Conservation (phyloP, 345 rosid species). For the Linum lewisii region DNA sequence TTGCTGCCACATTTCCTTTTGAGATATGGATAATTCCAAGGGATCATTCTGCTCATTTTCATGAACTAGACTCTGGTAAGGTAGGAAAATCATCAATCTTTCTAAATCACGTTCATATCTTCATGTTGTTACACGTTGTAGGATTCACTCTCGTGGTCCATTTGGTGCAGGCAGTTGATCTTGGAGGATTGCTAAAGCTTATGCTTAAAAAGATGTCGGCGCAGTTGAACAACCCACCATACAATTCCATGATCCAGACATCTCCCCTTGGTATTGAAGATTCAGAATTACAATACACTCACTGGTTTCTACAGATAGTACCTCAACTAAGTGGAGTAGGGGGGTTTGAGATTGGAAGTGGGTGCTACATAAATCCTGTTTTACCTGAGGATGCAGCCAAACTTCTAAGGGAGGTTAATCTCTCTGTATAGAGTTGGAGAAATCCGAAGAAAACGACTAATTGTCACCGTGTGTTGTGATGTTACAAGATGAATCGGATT, state of each 20-base stretch:
- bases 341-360: slow-evolving; percentile 74
- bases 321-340: slow-evolving; percentile 62
- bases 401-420: slow-evolving; percentile 48
- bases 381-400: slow-evolving; percentile 81
- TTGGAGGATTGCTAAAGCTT: slow-evolving; percentile 60
- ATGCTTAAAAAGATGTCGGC: slow-evolving; percentile 51
- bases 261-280: slow-evolving; percentile 41
- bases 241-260: slow-evolving; percentile 82
- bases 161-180: slow-evolving; percentile 59
- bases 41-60: slow-evolving; percentile 62
- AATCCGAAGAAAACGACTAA: too few species aligned
- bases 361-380: slow-evolving; percentile 85
- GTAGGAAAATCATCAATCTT: slow-evolving; percentile 18
- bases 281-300: slow-evolving; percentile 36
- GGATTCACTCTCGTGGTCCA: too few species aligned
- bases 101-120: too few species aligned
- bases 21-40: slow-evolving; percentile 83
- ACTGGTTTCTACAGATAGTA: slow-evolving; percentile 74
- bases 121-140: too few species aligned
- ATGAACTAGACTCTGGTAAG: slow-evolving; percentile 47
- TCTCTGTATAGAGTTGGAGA: not conserved
- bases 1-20: slow-evolving; percentile 55
- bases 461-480: too few species aligned
- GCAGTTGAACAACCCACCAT: slow-evolving; percentile 63
- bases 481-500: too few species aligned